These are phyloP conservation scores for Immersiella caudata DNA, from an alignment of 495 filamentous ascomycete genomes.

Conservation along the genomic window DNA sequence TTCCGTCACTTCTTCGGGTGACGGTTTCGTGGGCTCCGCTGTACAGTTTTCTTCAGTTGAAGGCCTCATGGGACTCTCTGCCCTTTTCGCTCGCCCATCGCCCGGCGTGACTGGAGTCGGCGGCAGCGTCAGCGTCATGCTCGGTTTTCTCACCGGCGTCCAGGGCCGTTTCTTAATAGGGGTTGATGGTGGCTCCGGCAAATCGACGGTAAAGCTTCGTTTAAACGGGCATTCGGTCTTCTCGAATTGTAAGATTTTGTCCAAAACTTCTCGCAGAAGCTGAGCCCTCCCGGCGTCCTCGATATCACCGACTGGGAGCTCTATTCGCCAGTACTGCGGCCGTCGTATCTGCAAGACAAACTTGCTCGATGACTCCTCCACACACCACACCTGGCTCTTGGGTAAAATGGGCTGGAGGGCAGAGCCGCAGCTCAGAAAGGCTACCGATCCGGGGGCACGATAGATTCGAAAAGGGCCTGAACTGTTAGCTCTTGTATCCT, in stretches of 20 bases:
- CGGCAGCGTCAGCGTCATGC: slow-evolving; percentile 29
- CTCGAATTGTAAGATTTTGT: slow-evolving; percentile 76
- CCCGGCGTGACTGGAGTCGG: slow-evolving; percentile 32
- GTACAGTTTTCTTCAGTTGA: not conserved
- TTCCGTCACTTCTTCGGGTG: not conserved
- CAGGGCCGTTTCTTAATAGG: slow-evolving; percentile 70
- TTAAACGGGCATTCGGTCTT: slow-evolving; percentile 85
- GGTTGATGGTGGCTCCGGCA: slow-evolving; percentile 69
- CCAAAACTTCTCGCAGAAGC: slow-evolving; percentile 69
- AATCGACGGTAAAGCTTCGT: slow-evolving; percentile 70
- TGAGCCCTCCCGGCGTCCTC: slow-evolving; percentile 63
- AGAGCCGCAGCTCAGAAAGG: slow-evolving; percentile 80
- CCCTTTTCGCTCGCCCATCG: slow-evolving; percentile 25
- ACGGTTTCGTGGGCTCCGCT: not conserved
- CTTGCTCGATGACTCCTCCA: slow-evolving; percentile 75
- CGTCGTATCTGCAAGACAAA: slow-evolving; percentile 80
- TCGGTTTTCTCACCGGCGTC: slow-evolving; percentile 60
- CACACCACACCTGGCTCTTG: slow-evolving; percentile 90
- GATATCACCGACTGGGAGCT: slow-evolving; percentile 65
- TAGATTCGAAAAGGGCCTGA: slow-evolving; percentile 78
- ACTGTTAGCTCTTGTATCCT: slow-evolving; percentile 13
- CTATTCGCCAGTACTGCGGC: slow-evolving; percentile 86
- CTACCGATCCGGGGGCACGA: slow-evolving; percentile 75
- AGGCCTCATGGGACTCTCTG: slow-evolving; percentile 18
- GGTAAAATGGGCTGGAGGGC: slow-evolving; percentile 82